Conservation (phyloP, 345 rosid genomes). For the Aquilaria yunnanensis region DNA sequence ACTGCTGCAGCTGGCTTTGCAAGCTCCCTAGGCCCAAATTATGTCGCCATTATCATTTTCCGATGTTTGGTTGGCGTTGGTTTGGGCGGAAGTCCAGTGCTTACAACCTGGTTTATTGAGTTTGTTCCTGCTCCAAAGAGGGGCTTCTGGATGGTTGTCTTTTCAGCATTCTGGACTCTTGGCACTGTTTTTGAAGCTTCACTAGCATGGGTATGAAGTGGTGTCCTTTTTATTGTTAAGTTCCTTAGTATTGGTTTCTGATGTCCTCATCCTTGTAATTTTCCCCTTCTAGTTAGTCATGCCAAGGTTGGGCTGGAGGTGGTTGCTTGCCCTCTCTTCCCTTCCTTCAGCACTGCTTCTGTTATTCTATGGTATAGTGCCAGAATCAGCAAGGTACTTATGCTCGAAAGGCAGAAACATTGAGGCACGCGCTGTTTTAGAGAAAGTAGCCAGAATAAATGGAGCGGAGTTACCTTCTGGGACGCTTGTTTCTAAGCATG, state of each 20-base stretch:
- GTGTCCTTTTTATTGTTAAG: too few species aligned
- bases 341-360: conserved; percentile 65
- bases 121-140: conserved; percentile 77
- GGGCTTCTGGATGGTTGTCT: conserved; percentile 83
- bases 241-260: not conserved
- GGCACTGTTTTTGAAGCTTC: conserved; percentile 74
- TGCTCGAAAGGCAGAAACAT: conserved; percentile 52
- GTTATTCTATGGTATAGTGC: conserved; percentile 52
- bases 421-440: conserved; percentile 55
- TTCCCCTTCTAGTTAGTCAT: conserved; percentile 51
- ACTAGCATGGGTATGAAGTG: conserved; percentile 61
- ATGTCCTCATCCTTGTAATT: conserved; percentile 8
- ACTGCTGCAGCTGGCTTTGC: conserved; percentile 66
- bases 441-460: conserved; percentile 48
- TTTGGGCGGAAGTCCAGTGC: conserved; percentile 83
- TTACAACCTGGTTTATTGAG: conserved; percentile 72
- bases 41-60: conserved; percentile 33
- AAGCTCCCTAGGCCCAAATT: conserved; percentile 68
- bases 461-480: conserved; percentile 51
- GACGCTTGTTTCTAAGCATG: conserved; percentile 45
- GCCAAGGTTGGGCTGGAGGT: conserved; percentile 80
- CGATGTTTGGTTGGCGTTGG: conserved; percentile 81
- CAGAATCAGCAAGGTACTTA: conserved; percentile 79
- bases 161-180: conserved; percentile 69
- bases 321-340: conserved; percentile 72